Conservation (phyloP, 192 early-diverging fungal species). For the Diversispora epigaea region DNA sequence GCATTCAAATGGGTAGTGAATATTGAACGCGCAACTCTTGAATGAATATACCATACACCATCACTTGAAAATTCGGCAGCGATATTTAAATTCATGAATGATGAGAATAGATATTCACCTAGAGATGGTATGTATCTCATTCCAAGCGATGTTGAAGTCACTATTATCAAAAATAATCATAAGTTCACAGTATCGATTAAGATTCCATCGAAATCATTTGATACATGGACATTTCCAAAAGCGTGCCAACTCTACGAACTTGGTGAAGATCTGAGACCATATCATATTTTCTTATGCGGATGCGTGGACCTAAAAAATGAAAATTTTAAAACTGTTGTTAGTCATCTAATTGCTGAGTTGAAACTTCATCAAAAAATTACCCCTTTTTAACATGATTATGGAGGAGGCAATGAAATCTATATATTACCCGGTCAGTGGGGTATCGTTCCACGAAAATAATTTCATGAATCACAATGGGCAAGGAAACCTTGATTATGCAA, state of each 20-base stretch:
- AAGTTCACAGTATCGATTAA: not conserved
- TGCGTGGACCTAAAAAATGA: not conserved
- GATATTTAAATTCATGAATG: not conserved
- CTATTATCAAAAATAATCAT: not conserved
- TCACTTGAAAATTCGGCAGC: no score
- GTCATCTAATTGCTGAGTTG: slow-evolving; percentile 7
- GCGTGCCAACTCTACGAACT: not conserved
- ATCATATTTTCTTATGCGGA: not conserved
- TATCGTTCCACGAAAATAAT: not conserved
- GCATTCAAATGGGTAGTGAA: not conserved
- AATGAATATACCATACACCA: no score
- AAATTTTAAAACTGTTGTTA: not conserved
- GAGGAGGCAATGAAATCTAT: not conserved
- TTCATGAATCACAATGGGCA: not conserved
- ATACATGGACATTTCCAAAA: no score
- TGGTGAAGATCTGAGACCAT: not conserved
- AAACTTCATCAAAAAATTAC: not conserved
- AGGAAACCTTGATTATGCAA: slow-evolving; percentile 12
- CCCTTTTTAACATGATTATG: not conserved
- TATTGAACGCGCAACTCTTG: not conserved
- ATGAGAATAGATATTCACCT: not conserved
- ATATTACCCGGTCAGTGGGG: not conserved
- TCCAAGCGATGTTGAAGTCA: not conserved
- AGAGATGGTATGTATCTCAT: not conserved
- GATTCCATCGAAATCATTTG: not conserved